A percentile compares a stretch with the other conserved stretches of the same genome.
Evolutionary conservation across 257 asterid genomes (phyloP).

Genomic region (Capsicum pubescens): DNA sequence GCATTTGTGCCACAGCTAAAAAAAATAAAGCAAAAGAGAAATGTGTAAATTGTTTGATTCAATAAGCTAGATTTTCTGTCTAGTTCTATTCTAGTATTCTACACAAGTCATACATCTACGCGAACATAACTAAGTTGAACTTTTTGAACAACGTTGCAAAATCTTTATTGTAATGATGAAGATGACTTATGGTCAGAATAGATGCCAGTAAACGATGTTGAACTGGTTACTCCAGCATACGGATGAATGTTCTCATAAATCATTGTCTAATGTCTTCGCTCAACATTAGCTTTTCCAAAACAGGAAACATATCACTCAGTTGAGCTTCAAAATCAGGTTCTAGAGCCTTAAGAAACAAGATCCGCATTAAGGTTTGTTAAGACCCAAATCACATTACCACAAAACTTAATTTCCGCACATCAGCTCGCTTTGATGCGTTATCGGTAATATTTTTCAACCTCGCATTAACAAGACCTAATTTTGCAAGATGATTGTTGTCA

Average conservation of each 20-base stretch:
- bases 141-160: too few relatives aligned
- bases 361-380: conserved; percentile 44
- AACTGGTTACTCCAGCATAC: neutral
- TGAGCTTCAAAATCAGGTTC: conserved; percentile 69
- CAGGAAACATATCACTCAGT: conserved; percentile 50
- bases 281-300: too few relatives aligned
- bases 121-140: too few relatives aligned
- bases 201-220: neutral
- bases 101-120: too few relatives aligned
- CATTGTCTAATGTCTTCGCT: too few relatives aligned
- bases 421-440: conserved; percentile 78
- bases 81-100: too few relatives aligned
- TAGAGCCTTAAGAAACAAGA: conserved; percentile 58
- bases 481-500: conserved; percentile 42
- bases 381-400: conserved; percentile 69
- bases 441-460: conserved; percentile 74
- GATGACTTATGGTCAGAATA: neutral
- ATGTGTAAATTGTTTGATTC: too few relatives aligned
- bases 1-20: too few relatives aligned
- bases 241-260: neutral
- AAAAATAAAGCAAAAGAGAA: too few relatives aligned
- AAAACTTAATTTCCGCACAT: conserved; percentile 67
- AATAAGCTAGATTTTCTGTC: too few relatives aligned
- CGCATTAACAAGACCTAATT: conserved; percentile 37
- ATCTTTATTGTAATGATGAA: too few relatives aligned